Percentiles rank a stretch among this genome's conserved stretches.
Evolutionary conservation across 768 basidiomycete genomes (phyloP).

Genomic region (Panellus pusillus): DNA sequence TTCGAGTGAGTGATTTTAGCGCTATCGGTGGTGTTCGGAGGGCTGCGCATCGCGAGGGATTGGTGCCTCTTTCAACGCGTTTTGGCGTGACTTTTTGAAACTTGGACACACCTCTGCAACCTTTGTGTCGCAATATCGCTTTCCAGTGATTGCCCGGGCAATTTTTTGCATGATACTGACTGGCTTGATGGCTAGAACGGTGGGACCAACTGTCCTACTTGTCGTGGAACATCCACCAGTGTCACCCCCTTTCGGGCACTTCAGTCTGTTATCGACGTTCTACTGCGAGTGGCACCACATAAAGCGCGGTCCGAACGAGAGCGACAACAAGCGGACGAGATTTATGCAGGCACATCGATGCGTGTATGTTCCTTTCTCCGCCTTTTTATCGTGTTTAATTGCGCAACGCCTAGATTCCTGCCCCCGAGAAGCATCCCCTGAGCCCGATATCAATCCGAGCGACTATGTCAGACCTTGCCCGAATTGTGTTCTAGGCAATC

Average conservation of each 20-base stretch:
- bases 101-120: not conserved
- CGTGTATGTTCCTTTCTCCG: slow-evolving; percentile 46
- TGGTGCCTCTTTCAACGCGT: slow-evolving; percentile 5
- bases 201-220: slow-evolving; percentile 82
- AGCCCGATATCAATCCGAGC: slow-evolving; percentile 66
- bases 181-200: slow-evolving; percentile 57
- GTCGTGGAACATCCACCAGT: slow-evolving; percentile 65
- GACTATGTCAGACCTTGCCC: slow-evolving; percentile 80
- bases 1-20: slow-evolving; percentile 59
- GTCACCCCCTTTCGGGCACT: slow-evolving; percentile 74
- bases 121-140: not conserved
- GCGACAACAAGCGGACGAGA: slow-evolving; percentile 77
- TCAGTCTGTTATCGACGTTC: slow-evolving; percentile 68
- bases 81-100: not conserved
- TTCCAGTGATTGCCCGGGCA: too few relatives aligned
- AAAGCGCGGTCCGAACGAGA: slow-evolving; percentile 69
- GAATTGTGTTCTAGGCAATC: slow-evolving; percentile 69
- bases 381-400: slow-evolving; percentile 7
- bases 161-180: slow-evolving; percentile 13
- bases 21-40: slow-evolving; percentile 1
- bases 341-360: slow-evolving; percentile 67
- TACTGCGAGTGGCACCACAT: slow-evolving; percentile 71
- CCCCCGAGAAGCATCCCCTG: slow-evolving; percentile 72
- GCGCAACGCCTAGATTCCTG: slow-evolving; percentile 55
- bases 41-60: not conserved